Conservation (phyloP, 2,329 filamentous ascomycete genomes). For the Epichloe coenophiala region DNA sequence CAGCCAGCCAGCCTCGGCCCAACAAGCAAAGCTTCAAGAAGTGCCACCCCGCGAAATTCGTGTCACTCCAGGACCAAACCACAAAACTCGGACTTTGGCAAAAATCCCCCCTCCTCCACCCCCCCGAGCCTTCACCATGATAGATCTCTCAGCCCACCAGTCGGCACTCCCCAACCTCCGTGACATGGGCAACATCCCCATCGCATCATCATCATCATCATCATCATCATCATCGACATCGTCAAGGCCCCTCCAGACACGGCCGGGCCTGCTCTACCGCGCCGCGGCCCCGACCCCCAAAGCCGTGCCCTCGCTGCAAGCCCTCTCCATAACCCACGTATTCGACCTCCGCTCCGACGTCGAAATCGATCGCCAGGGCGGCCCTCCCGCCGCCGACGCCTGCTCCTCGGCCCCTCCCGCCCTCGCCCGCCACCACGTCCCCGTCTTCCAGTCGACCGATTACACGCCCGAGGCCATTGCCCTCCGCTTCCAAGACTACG, state of each 20-base stretch:
- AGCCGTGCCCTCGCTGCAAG: conserved; percentile 36
- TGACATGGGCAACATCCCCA: conserved; percentile 48
- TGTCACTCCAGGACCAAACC: no score
- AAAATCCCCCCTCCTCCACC: no score
- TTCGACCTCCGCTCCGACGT: conserved; percentile 54
- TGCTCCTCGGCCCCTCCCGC: conserved; percentile 1
- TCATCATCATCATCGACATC: conserved; percentile 26
- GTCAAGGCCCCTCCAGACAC: conserved; percentile 30
- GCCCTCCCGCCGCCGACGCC: conserved; percentile 12
- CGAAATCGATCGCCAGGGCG: conserved; percentile 38
- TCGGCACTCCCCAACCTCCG: conserved; percentile 51
- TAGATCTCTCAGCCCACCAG: conserved; percentile 26
- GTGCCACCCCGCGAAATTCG: no score
- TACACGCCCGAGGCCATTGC: conserved; percentile 51
- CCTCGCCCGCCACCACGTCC: conserved; percentile 39
- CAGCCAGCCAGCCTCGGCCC: no score
- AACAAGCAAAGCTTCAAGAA: no score
- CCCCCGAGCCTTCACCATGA: conserved; percentile 5
- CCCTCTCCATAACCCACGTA: conserved; percentile 47
- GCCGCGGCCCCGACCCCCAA: conserved; percentile 48
- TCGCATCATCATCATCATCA: conserved; percentile 19
- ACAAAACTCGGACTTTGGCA: no score
- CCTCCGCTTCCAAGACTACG: conserved; percentile 46
- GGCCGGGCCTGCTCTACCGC: conserved; percentile 48
- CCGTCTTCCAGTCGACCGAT: conserved; percentile 50